Conservation (phyloP, 345 rosid species). For the Melastoma malabathricum region DNA sequence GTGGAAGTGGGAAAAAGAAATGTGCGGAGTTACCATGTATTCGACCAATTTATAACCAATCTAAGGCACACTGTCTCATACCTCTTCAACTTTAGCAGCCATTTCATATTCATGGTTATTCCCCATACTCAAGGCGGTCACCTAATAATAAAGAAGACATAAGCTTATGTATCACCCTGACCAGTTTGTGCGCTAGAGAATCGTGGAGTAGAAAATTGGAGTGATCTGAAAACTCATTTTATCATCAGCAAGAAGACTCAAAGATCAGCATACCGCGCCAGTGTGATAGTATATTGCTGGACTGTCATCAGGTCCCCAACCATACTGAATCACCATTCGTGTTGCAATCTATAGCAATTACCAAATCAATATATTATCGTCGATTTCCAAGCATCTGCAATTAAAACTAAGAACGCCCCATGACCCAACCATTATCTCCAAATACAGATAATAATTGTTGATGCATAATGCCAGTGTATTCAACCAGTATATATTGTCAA, state of each 20-base stretch:
- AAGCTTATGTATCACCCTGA: too few species aligned
- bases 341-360: constrained; percentile 65
- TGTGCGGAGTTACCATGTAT: neutral
- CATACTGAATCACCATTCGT: constrained; percentile 90
- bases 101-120: constrained; percentile 67
- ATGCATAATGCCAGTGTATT: too few species aligned
- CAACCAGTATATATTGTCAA: too few species aligned
- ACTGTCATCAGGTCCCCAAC: constrained; percentile 96
- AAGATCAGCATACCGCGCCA: constrained; percentile 51
- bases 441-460: too few species aligned
- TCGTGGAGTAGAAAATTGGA: too few species aligned
- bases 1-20: too few species aligned
- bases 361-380: constrained; percentile 2
- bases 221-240: neutral
- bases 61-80: constrained; percentile 2
- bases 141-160: constrained; percentile 21
- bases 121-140: constrained; percentile 76
- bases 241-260: constrained; percentile 9
- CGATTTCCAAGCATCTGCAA: too few species aligned
- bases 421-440: too few species aligned
- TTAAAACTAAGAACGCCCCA: too few species aligned
- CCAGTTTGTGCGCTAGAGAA: too few species aligned
- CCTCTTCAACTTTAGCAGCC: constrained; percentile 89
- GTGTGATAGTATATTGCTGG: constrained; percentile 66
- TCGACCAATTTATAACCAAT: neutral